Conservation (phyloP, 352 stramenopile genomes). For the Pythium volutum region DNA sequence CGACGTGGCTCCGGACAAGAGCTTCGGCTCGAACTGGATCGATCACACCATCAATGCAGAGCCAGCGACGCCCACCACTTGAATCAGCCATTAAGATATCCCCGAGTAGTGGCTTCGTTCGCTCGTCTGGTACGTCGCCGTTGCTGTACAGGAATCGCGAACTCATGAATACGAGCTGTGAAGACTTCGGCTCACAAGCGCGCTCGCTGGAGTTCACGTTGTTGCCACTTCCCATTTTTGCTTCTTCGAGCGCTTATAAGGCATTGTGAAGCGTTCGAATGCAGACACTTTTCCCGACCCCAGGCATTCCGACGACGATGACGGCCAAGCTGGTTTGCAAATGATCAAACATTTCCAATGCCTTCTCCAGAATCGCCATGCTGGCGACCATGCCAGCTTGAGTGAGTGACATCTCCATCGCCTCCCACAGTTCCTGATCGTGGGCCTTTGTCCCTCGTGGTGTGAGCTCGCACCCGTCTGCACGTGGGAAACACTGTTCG, state of each 20-base stretch:
- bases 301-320: slow-evolving; percentile 37
- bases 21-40: neutral
- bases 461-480: slow-evolving; percentile 24
- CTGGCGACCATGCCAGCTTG: slow-evolving; percentile 21
- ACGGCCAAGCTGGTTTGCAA: slow-evolving; percentile 29
- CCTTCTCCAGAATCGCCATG: slow-evolving; percentile 23
- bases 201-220: neutral
- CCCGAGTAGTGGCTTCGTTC: neutral
- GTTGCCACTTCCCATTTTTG: slow-evolving; percentile 4
- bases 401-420: slow-evolving; percentile 44
- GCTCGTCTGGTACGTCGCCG: neutral
- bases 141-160: neutral
- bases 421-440: slow-evolving; percentile 40
- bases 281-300: slow-evolving; percentile 46
- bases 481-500: slow-evolving; percentile 28
- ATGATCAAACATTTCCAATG: slow-evolving; percentile 38
- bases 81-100: neutral
- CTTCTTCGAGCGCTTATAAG: slow-evolving; percentile 40
- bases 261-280: slow-evolving; percentile 48
- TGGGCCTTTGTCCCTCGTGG: slow-evolving; percentile 11
- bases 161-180: slow-evolving; percentile 14
- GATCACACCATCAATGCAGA: slow-evolving; percentile 17
- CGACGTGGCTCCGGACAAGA: neutral
- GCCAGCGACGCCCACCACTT: neutral
- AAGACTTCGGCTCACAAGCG: neutral